Conservation (phyloP, 176 grass and related monocot species). For the Eleusine indica region DNA sequence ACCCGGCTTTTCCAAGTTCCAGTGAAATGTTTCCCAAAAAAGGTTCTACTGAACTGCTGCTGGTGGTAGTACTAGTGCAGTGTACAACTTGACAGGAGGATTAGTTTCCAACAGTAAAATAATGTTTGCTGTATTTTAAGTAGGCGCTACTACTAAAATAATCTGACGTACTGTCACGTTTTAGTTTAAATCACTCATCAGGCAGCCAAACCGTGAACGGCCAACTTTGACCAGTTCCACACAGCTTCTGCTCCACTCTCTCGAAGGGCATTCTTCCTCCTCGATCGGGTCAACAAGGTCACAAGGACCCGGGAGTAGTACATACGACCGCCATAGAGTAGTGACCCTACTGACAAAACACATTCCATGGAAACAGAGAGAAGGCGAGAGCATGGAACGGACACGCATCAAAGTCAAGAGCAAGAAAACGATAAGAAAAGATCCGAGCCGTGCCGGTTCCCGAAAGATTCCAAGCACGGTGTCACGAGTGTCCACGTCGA, state of each 20-base stretch:
- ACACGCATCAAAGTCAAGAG: slow-evolving; percentile 41
- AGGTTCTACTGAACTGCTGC: no score
- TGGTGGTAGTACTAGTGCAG: no score
- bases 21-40: no score
- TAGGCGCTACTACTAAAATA: background rate
- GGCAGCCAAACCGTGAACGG: background rate
- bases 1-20: background rate
- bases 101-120: background rate
- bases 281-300: background rate
- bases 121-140: background rate
- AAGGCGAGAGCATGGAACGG: background rate
- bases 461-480: slow-evolving; percentile 31
- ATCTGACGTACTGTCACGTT: background rate
- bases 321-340: background rate
- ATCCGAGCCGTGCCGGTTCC: slow-evolving; percentile 3
- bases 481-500: slow-evolving; percentile 24
- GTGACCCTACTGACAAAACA: background rate
- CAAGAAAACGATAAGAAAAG: slow-evolving; percentile 38
- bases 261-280: background rate
- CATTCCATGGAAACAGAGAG: background rate
- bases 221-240: background rate
- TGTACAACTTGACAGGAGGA: background rate
- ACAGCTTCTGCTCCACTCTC: no score
- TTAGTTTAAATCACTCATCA: background rate
- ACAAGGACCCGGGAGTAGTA: background rate